Conservation (phyloP, 164 flowering plant genomes). For the Piper longum region DNA sequence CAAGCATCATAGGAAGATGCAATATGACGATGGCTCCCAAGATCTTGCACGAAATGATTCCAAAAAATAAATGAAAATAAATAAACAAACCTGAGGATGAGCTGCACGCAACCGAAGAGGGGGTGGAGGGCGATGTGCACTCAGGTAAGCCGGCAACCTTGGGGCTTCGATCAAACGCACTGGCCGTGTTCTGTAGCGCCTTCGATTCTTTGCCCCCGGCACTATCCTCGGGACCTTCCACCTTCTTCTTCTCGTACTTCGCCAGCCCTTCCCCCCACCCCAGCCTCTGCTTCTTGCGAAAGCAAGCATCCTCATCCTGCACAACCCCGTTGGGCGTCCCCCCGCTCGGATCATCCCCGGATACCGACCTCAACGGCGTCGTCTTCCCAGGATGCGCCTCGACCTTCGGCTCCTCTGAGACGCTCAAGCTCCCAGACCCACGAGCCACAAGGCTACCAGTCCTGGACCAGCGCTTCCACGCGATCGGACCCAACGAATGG, state of each 20-base stretch:
- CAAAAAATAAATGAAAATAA: neutral
- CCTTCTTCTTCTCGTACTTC: slow-evolving; percentile 87
- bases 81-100: slow-evolving; percentile 47
- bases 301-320: slow-evolving; percentile 33
- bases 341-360: slow-evolving; percentile 25
- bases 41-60: no score
- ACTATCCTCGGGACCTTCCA: slow-evolving; percentile 56
- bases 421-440: slow-evolving; percentile 59
- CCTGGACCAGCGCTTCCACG: slow-evolving; percentile 84
- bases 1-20: no score
- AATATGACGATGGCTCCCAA: no score
- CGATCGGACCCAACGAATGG: slow-evolving; percentile 29
- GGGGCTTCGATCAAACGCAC: slow-evolving; percentile 40
- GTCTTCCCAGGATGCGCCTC: slow-evolving; percentile 25
- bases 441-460: slow-evolving; percentile 69
- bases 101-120: slow-evolving; percentile 79
- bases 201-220: slow-evolving; percentile 22
- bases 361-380: slow-evolving; percentile 35
- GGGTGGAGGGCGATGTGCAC: slow-evolving; percentile 78
- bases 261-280: slow-evolving; percentile 99
- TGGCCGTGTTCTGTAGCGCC: slow-evolving; percentile 8
- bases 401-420: slow-evolving; percentile 28
- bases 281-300: slow-evolving; percentile 86
- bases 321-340: slow-evolving; percentile 20
- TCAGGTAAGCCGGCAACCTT: slow-evolving; percentile 29